Conservation (phyloP, 371 early-diverging fungal species). For the Blakeslea trispora region DNA sequence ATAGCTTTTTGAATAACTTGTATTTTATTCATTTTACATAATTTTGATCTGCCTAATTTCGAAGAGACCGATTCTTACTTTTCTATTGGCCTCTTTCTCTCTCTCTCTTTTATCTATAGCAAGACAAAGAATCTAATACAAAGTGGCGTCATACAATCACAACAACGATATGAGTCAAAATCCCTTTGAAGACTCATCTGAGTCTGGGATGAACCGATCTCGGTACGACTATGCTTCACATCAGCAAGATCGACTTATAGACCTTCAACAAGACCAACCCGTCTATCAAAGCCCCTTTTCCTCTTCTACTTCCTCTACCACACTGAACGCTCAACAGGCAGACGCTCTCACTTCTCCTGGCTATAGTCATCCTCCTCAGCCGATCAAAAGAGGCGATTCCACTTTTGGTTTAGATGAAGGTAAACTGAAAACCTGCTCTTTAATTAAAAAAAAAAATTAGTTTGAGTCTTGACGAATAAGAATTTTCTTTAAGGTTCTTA, state of each 20-base stretch:
- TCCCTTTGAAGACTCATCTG: slow-evolving; percentile 33
- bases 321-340: slow-evolving; percentile 10
- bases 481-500: slow-evolving; percentile 30
- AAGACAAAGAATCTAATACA: background rate
- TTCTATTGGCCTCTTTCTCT: slow-evolving; percentile 3
- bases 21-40: no score
- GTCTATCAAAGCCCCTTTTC: slow-evolving; percentile 9
- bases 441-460: no score
- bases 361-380: slow-evolving; percentile 16
- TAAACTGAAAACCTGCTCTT: no score
- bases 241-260: slow-evolving; percentile 12
- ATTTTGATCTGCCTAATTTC: no score
- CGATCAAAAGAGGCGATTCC: slow-evolving; percentile 27
- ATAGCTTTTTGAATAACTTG: no score
- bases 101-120: background rate
- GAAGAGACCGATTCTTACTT: no score
- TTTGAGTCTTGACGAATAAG: no score
- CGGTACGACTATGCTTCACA: slow-evolving; percentile 13
- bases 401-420: slow-evolving; percentile 35
- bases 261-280: slow-evolving; percentile 18
- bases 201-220: slow-evolving; percentile 22
- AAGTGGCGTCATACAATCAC: slow-evolving; percentile 23
- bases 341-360: no score
- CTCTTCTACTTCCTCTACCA: slow-evolving; percentile 17
- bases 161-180: slow-evolving; percentile 18